Evolutionary conservation across 208 protist species (phyloP).

Genomic region (Acanthamoeba triangularis): DNA sequence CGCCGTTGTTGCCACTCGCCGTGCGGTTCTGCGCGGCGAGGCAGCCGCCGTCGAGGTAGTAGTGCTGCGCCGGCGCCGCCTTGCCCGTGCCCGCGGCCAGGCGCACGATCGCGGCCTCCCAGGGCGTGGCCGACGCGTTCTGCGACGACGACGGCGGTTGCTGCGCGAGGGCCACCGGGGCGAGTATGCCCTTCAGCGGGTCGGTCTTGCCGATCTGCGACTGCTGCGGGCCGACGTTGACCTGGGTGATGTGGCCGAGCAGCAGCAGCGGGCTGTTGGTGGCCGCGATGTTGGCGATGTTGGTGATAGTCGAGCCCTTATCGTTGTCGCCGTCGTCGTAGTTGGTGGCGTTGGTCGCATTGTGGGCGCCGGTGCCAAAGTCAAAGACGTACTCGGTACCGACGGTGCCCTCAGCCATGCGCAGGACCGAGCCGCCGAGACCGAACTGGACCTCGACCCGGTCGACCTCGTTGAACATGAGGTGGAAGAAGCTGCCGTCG

Average conservation of each 20-base stretch:
- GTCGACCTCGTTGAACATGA: constrained; percentile 45
- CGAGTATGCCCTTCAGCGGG: constrained; percentile 22
- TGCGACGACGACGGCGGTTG: neutral
- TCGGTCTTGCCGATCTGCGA: neutral
- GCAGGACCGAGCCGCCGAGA: neutral
- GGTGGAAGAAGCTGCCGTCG: constrained; percentile 63
- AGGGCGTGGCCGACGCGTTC: no score
- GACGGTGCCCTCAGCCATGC: constrained; percentile 25
- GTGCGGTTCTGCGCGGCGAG: neutral
- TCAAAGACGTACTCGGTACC: constrained; percentile 66
- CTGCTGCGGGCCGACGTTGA: constrained; percentile 15
- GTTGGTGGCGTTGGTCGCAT: neutral
- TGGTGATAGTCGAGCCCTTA: neutral
- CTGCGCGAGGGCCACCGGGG: constrained; percentile 48
- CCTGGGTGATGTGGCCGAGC: neutral
- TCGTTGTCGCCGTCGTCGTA: neutral
- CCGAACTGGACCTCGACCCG: constrained; percentile 68
- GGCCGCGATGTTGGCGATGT: constrained; percentile 6
- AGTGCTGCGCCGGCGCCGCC: constrained; percentile 32
- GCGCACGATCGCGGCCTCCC: neutral
- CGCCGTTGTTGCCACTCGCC: neutral
- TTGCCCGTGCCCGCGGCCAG: constrained; percentile 10
- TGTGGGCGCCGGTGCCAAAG: neutral
- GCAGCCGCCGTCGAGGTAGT: constrained; percentile 49
- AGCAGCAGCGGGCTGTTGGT: constrained; percentile 37